Evolutionary conservation across 208 protist genomes (phyloP).

Genomic region (Strigomonas galati): DNA sequence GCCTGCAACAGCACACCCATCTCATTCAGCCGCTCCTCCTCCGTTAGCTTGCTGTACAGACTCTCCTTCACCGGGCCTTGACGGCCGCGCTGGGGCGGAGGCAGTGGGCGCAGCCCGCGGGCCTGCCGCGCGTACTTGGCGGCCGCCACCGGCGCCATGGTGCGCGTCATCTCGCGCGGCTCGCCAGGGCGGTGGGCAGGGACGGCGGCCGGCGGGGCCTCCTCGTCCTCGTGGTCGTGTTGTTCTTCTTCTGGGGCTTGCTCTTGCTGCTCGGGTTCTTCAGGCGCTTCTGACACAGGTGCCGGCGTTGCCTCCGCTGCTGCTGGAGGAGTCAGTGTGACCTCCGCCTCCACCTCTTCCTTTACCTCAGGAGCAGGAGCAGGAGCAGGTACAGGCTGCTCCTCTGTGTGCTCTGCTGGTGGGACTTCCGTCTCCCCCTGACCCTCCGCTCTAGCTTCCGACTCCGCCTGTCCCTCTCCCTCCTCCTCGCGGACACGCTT

Average conservation of each 20-base stretch:
- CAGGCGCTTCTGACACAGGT: not conserved
- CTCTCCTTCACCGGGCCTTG: slow-evolving; percentile 17
- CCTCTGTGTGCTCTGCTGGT: not conserved
- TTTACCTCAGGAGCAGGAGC: too few species aligned
- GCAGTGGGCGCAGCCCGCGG: not conserved
- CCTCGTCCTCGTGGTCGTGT: slow-evolving; percentile 20
- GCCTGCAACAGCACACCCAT: slow-evolving; percentile 77
- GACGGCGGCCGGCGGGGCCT: slow-evolving; percentile 33
- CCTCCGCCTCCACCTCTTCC: too few species aligned
- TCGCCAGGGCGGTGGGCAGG: slow-evolving; percentile 8
- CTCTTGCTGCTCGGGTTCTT: not conserved
- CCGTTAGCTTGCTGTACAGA: slow-evolving; percentile 77
- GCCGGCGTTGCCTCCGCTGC: not conserved
- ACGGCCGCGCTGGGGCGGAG: not conserved
- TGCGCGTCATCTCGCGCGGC: slow-evolving; percentile 40
- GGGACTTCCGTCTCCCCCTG: not conserved
- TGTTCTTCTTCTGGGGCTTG: not conserved
- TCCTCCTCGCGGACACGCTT: not conserved
- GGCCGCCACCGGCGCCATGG: slow-evolving; percentile 70
- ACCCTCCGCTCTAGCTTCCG: not conserved
- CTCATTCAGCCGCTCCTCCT: slow-evolving; percentile 62
- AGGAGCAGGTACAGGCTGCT: too few species aligned
- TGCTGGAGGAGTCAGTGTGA: too few species aligned
- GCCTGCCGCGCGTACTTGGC: slow-evolving; percentile 17
- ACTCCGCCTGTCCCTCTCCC: not conserved